Evolutionary conservation across 495 filamentous ascomycete species (phyloP).

Genomic region (Neurospora sp.): DNA sequence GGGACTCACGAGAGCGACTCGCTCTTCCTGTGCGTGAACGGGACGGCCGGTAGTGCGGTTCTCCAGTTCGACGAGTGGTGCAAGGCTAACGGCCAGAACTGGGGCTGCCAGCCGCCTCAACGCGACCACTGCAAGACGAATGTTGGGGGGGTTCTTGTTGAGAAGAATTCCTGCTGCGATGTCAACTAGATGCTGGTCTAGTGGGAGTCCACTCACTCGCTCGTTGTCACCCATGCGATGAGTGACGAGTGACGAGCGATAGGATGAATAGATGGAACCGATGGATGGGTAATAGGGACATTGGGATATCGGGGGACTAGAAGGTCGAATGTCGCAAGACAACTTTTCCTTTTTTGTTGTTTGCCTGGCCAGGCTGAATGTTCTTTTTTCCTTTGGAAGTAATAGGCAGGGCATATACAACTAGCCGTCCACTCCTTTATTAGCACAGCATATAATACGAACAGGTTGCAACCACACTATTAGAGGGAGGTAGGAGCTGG

Average conservation of each 20-base stretch:
- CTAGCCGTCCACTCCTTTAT: neutral
- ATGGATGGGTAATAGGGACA: neutral
- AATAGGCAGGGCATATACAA: neutral
- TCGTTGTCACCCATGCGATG: neutral
- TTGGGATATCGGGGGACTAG: neutral
- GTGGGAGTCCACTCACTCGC: neutral
- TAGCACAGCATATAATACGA: neutral
- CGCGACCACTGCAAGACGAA: neutral
- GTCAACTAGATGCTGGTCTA: neutral
- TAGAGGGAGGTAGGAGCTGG: fast-evolving
- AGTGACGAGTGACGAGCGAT: neutral
- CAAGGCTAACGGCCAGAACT: neutral
- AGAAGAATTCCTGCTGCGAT: neutral
- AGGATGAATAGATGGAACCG: neutral
- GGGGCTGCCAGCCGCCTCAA: constrained; percentile 2
- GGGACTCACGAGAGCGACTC: constrained; percentile 1
- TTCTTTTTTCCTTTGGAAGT: neutral
- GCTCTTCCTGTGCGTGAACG: neutral
- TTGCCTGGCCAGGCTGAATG: neutral
- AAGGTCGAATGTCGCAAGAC: neutral
- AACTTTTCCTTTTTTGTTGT: neutral
- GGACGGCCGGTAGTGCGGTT: neutral
- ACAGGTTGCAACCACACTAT: neutral
- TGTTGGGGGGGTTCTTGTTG: neutral
- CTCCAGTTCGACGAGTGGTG: constrained; percentile 1